phyloP scores from a whole-genome alignment of 106 monocot genomes.

The Phalaenopsis aphrodite region DNA sequence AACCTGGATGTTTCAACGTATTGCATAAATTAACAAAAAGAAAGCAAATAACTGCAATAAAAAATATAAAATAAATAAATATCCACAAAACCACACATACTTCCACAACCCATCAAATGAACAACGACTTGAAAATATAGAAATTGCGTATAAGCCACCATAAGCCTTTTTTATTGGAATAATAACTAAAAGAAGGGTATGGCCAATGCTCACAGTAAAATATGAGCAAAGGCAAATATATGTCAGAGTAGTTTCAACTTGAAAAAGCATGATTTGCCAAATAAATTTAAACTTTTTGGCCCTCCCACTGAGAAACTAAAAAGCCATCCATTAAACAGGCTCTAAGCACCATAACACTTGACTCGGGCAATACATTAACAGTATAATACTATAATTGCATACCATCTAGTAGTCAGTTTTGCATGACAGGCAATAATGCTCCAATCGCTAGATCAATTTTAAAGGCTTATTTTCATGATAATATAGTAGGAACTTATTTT shows the following conservation, averaged over 20 bases:
- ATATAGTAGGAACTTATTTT: too few relatives aligned
- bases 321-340: background rate
- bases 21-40: constrained; percentile 1
- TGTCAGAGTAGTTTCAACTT: background rate
- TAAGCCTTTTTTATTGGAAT: background rate
- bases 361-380: background rate
- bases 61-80: background rate
- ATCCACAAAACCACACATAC: background rate
- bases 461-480: too few relatives aligned
- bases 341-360: background rate
- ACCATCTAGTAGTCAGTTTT: background rate
- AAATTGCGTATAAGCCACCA: background rate
- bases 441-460: too few relatives aligned
- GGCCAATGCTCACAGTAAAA: background rate
- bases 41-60: background rate
- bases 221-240: background rate
- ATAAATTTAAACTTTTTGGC: background rate
- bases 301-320: background rate
- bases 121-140: background rate
- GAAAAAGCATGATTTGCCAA: background rate
- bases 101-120: background rate
- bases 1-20: constrained; percentile 28
- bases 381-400: background rate
- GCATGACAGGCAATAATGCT: too few relatives aligned
- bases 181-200: background rate